Base-by-base conservation (phyloP, 2,329 filamentous ascomycete genomes). In the Botrytis deweyae region DNA sequence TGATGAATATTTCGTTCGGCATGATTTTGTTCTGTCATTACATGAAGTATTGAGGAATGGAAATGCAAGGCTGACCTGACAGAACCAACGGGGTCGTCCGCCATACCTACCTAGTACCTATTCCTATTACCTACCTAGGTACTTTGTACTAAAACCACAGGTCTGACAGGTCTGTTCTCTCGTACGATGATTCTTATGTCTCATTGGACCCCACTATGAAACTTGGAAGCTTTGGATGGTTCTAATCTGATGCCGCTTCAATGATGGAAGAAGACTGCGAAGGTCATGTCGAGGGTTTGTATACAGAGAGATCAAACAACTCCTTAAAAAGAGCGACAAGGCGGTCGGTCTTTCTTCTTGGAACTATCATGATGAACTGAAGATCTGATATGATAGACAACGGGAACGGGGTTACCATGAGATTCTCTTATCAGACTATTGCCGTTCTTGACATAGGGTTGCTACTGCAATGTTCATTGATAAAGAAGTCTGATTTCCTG, bases 21-120 rank as follows among this genome's bases (percentile, higher is more conserved):
- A 40, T 62, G 10, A 40, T 64, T 44, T 64, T 64, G 38, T 64
- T 64, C 61, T 64, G 61, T 64, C 62, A 64, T 58, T 18, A 52
- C 52, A 29, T 29, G n/a, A 29, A 29, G n/a, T n/a, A 29, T 44
- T 18, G 38, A 64, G 38, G 38, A 64, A 64, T 44, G 14, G 62
- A 42, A 29, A 42, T 44, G 40, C 62, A 64, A 64, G 61, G 61
- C 61, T 62, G 59, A 40, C 59, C 25, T 6, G 61, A n/a, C 25
- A 18, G 36, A 40, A n/a, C 25, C 61, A 40, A 63, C 61, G 61
- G 61, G 61, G 33, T n/a, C 36, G 61, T 42, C 61, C 61, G 61
- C 61, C 61, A 58, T 58, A 16, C 38, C 22, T 62, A 40, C 8
- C 59, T 33, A 52, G 12, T 62, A 40, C 8, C 59, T 33, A 52